phyloP scores from a whole-genome alignment of 2,329 filamentous ascomycete species.

The Hypoxylon sp. region DNA sequence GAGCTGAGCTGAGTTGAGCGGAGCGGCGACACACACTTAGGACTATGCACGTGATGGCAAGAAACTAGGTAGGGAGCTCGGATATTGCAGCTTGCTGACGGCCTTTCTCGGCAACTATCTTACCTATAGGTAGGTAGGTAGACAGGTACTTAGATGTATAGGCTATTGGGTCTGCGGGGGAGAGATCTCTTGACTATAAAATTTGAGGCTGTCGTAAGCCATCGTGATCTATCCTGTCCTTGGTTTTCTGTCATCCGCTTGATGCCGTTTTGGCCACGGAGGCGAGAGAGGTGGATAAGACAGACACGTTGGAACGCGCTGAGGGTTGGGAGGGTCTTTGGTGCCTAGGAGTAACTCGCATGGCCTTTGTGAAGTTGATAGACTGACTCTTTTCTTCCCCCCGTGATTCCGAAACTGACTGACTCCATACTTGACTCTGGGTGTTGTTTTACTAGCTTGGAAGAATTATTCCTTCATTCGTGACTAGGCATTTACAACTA shows the following conservation, averaged over 20 bases:
- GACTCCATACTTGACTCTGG: neutral
- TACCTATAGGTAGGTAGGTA: neutral
- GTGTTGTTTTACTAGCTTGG: neutral
- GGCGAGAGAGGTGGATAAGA: neutral
- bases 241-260: constrained; percentile 4
- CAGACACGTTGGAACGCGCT: neutral
- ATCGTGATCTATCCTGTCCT: constrained; percentile 14
- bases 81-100: constrained; percentile 31
- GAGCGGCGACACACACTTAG: neutral
- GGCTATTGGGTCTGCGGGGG: constrained; percentile 27
- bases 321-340: constrained; percentile 6
- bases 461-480: neutral
- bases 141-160: constrained; percentile 11
- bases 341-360: neutral
- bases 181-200: constrained; percentile 41
- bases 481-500: neutral
- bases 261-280: neutral
- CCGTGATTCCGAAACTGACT: neutral
- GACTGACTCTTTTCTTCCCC: neutral
- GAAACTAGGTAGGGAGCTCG: constrained; percentile 19
- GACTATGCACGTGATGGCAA: constrained; percentile 26
- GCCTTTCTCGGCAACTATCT: constrained; percentile 8
- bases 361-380: neutral
- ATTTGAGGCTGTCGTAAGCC: constrained; percentile 10
- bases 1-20: constrained; percentile 1